Base-by-base conservation (phyloP, 192 early-diverging fungal species). In the Backusella morwellensis region DNA sequence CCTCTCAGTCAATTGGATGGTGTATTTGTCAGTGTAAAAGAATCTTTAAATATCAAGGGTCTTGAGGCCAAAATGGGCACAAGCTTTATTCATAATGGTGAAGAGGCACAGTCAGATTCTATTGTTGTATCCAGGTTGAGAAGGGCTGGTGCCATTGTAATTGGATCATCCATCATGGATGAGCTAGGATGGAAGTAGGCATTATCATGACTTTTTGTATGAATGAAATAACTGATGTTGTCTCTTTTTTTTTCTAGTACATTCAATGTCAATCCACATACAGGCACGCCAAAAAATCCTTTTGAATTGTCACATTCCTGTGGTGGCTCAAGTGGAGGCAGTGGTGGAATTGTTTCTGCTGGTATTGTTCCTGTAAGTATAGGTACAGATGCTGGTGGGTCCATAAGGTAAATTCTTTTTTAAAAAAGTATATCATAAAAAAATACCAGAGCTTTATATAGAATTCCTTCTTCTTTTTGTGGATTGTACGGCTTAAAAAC, bases 401-500 rank as follows among this genome's bases (percentile, higher is more conserved):
- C 86, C 4, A 82, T 92, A 23, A 78, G 84, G 84, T 83, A 79
- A 68, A 17, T 44, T 44, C 0, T 44, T 44, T 44, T 40, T 40
- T 40, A 40, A 40, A 40, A 9, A 40, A 12, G 11, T 40, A 40
- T 17, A 17, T 17, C 14, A 23, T 35, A n/a, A 41, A 9, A n/a
- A 12, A 1, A 40, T 11, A 40, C 38, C 11, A 12, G 38, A 40
- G 0, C 1, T 41, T 9, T 66, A n/a, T 42, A 21, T 47, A 56
- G 92, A 32, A 86, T 93, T 63, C 94, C 94, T 32, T 83, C 90
- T 1, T 75, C 92, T 8, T 92, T 89, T 77, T 92, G 89, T 82
- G 94, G 94, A 29, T 74, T 93, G n/a, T 95, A 88, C 78, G 94
- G 93, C 7, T 75, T 95, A 42, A 95, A 95, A 69, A 86, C 92